Evolutionary conservation across 176 grass and related monocot genomes (phyloP), one percentile per base, ranked within the genome.

Genomic region (Thinopyrum elongatum): DNA sequence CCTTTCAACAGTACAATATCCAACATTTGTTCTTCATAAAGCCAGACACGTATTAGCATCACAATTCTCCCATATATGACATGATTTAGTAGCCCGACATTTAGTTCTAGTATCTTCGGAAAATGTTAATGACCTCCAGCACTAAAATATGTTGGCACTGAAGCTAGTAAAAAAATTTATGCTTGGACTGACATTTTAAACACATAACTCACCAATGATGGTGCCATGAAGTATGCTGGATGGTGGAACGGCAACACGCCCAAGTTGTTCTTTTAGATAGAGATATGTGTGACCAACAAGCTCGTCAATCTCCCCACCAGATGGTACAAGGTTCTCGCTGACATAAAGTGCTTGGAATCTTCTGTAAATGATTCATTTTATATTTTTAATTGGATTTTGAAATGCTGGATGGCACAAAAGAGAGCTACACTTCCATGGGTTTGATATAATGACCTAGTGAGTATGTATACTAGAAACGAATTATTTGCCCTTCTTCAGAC

Each of bases 201-300:
- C 67, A 84, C 28, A 91, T 44, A 88, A 75, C 86, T 69, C 86
- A 98, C 97, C 97, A 78, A 98, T 98, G 47, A 98, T 90, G 74
- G 94, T 98, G 80, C 94, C 97, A 88, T 98, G 97, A 86, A 98
- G 94, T 82, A 98, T 95, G 86, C 88, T 94, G 68, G 97, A 95
- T 47, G 94, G 97, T 89, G 92, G 91, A 36, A 91, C 71, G 41
- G 74, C 8, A 76, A 87, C 77, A 33, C 83, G 82, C 80, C 92
- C 86, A 85, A 98, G 86, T 19, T 96, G 97, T 80, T 98, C 94
- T 86, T 98, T 95, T 51, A 98, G 77, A 88, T 98, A 98, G 27
- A 98, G 84, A 82, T 91, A 98, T 65, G 88, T 87, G 80, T 98
- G 97, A 63, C 97, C 97, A 29, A 96, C 76, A 65, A 98, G 91